These are phyloP conservation scores for Lyophyllum shimeji DNA, from an alignment of 768 basidiomycete genomes.

Conservation along the genomic window DNA sequence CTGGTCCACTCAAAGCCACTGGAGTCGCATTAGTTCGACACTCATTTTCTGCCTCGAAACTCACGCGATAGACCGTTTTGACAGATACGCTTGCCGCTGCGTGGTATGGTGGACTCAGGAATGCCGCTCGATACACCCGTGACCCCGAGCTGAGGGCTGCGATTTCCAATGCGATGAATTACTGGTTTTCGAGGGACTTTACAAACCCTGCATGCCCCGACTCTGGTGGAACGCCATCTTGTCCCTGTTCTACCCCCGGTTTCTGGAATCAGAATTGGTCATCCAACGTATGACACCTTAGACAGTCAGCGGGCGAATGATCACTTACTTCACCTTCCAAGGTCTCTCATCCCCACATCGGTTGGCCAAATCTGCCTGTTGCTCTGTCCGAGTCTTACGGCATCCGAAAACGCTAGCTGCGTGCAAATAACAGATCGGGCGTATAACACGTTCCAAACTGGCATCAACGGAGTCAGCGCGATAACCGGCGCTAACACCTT, in stretches of 20 bases:
- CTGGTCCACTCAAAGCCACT: constrained; percentile 68
- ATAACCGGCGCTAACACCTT: constrained; percentile 66
- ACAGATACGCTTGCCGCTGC: constrained; percentile 55
- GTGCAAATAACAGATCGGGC: constrained; percentile 49
- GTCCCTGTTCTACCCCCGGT: constrained; percentile 52
- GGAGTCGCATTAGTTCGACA: constrained; percentile 48
- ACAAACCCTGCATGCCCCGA: constrained; percentile 52
- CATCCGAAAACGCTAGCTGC: constrained; percentile 43
- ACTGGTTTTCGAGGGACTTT: constrained; percentile 65
- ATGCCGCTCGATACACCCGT: constrained; percentile 41
- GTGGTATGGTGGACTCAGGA: constrained; percentile 51
- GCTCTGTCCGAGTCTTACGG: constrained; percentile 45
- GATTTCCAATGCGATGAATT: constrained; percentile 54
- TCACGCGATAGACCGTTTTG: background rate
- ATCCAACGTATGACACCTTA: constrained; percentile 42
- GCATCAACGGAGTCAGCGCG: constrained; percentile 39
- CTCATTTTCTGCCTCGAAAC: background rate
- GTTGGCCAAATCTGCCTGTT: constrained; percentile 59
- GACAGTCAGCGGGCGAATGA: background rate
- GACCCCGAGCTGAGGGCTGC: constrained; percentile 36
- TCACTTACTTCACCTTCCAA: constrained; percentile 18
- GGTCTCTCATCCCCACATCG: constrained; percentile 55
- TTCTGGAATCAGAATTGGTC: constrained; percentile 66
- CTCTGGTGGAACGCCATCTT: constrained; percentile 48
- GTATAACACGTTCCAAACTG: constrained; percentile 32